A percentile compares a stretch with the other conserved stretches of the same genome.
phyloP scores from a whole-genome alignment of 2,329 filamentous ascomycete species.

The Escovopsis sp. region DNA sequence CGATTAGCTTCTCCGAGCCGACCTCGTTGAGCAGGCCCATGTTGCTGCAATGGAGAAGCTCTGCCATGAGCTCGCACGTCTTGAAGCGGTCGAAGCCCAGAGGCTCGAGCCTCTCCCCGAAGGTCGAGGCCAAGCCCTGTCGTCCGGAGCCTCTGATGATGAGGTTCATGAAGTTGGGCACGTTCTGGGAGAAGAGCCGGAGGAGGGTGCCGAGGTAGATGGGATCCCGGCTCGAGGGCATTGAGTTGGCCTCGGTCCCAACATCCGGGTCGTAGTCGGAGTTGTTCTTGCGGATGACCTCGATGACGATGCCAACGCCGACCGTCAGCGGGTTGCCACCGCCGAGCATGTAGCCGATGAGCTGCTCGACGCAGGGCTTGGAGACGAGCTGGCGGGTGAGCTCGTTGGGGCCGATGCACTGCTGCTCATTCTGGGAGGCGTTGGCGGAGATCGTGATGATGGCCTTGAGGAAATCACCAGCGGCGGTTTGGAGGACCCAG shows the following conservation, averaged over 20 bases:
- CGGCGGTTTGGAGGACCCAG: slow-evolving; percentile 86
- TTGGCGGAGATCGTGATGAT: slow-evolving; percentile 99
- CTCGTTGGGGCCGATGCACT: slow-evolving; percentile 97
- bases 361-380: slow-evolving; percentile 60
- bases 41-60: slow-evolving; percentile 93
- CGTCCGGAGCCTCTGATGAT: slow-evolving; percentile 68
- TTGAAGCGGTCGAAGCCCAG: slow-evolving; percentile 97
- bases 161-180: slow-evolving; percentile 85
- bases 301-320: slow-evolving; percentile 92
- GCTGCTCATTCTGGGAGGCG: slow-evolving; percentile 92
- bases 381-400: slow-evolving; percentile 91
- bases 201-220: slow-evolving; percentile 90
- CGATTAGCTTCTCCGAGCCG: slow-evolving; percentile 78
- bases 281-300: slow-evolving; percentile 98
- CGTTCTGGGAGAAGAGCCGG: slow-evolving; percentile 75
- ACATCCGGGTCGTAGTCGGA: slow-evolving; percentile 96
- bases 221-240: slow-evolving; percentile 75
- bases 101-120: slow-evolving; percentile 81
- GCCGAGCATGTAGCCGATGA: slow-evolving; percentile 84
- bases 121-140: slow-evolving; percentile 68
- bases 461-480: slow-evolving; percentile 93
- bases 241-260: slow-evolving; percentile 61
- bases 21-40: slow-evolving; percentile 91
- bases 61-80: slow-evolving; percentile 96
- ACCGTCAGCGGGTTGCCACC: slow-evolving; percentile 92